phyloP scores from a whole-genome alignment of 1,139 yeast genomes.

The Kazachstania sp. region DNA sequence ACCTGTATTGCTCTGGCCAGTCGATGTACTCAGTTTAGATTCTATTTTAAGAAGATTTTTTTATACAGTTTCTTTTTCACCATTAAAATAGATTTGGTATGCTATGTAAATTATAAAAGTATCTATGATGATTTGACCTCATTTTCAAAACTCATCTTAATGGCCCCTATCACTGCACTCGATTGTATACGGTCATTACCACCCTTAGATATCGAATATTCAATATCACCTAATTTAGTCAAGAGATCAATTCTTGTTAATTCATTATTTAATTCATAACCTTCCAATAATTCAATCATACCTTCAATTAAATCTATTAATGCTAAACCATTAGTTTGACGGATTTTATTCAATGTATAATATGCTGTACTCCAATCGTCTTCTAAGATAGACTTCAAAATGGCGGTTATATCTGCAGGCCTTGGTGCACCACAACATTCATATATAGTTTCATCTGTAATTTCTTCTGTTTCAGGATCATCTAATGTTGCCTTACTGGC shows the following conservation, averaged over 20 bases:
- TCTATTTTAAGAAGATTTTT: no score
- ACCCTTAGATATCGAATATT: conserved; percentile 83
- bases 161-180: conserved; percentile 82
- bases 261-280: conserved; percentile 51
- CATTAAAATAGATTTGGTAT: neutral
- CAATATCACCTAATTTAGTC: conserved; percentile 73
- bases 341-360: conserved; percentile 53
- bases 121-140: conserved; percentile 16
- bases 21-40: no score
- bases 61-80: no score
- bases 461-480: conserved; percentile 35
- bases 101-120: neutral
- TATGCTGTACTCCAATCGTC: conserved; percentile 85
- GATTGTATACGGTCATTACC: conserved; percentile 87
- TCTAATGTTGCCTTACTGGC: conserved; percentile 80
- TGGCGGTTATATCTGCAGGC: conserved; percentile 72
- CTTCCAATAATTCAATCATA: conserved; percentile 58
- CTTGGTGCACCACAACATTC: conserved; percentile 96
- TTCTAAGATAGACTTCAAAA: conserved; percentile 65
- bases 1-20: no score
- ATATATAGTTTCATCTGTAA: conserved; percentile 68
- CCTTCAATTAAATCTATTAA: conserved; percentile 76
- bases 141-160: conserved; percentile 43
- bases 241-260: conserved; percentile 54
- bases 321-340: conserved; percentile 75